Evolutionary conservation across 495 filamentous ascomycete species (phyloP), one percentile per base, ranked within the genome.

Genomic region (Poronia punctata): DNA sequence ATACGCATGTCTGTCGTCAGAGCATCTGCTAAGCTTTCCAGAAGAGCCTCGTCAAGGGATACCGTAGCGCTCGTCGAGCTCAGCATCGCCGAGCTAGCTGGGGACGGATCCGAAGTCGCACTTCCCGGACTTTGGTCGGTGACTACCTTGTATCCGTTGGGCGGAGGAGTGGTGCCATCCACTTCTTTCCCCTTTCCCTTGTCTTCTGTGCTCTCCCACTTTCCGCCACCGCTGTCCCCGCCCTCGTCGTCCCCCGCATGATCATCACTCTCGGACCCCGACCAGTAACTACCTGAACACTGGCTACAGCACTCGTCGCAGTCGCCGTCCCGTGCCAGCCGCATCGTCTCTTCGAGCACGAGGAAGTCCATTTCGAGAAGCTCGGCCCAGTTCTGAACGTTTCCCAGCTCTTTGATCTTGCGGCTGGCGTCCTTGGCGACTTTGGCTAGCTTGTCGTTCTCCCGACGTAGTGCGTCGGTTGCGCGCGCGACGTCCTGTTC

Each of bases 331-430:
- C 60, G 59, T 6, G 75, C 86, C 45, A 84, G 57, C 54, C 83
- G 65, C 60, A 95, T 53, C 38, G 86, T 87, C 75, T 95, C 88
- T 65, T 93, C 88, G 25, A 98, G 54, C 43, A 93, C 79, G 53
- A 88, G 55, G 46, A 98, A 75, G 66, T 96, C 90, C 59, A 86
- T 62, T 72, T 98, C 92, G 52, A 96, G 71, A 71, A 94, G 75
- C 77, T 98, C 92, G 27, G 90, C 90, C 89, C 89, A 96, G 59
- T 95, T 95, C 76, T 96, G 92, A 61, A 96, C 78, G 58, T 96
- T 87, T 20, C 92, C 92, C 52, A 95, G 76, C 74, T 94, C 87
- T 68, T 95, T 95, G 33, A 98, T 62, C 56, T 78, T 79, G 29
- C 76, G 72, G 36, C 79, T 71, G 33, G 82, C 80, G 50, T 78